Evolutionary conservation across 2,329 filamentous ascomycete species (phyloP).

Genomic region (Hypoxylon sp.): DNA sequence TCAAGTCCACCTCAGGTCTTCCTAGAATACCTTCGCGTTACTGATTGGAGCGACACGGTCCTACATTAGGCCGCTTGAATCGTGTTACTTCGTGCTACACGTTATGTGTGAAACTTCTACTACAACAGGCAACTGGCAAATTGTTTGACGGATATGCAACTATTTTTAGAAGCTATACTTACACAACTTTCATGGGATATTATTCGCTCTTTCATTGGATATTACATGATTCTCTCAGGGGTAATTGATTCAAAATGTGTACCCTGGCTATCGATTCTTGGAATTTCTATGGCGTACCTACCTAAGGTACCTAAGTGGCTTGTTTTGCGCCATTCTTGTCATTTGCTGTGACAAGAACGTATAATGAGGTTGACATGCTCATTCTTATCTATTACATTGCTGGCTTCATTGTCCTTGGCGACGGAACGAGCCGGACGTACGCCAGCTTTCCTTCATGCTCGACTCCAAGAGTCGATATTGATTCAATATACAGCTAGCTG

Average conservation of each 20-base stretch:
- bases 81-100: background rate
- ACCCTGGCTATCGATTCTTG: background rate
- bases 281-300: background rate
- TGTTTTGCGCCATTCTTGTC: too few relatives aligned
- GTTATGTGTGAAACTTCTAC: background rate
- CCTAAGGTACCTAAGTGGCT: background rate
- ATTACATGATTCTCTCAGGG: background rate
- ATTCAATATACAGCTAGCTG: too few relatives aligned
- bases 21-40: background rate
- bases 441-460: too few relatives aligned
- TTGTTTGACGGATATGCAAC: background rate
- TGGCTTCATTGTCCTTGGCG: too few relatives aligned
- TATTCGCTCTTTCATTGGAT: background rate
- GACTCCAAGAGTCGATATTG: too few relatives aligned
- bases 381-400: too few relatives aligned
- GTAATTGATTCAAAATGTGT: background rate
- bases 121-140: background rate
- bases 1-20: background rate
- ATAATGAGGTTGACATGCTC: too few relatives aligned
- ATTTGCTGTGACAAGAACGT: too few relatives aligned
- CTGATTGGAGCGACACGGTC: background rate
- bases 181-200: background rate
- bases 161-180: conserved; percentile 1
- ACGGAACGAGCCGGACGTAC: too few relatives aligned
- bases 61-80: background rate